phyloP scores from a whole-genome alignment of 208 protist genomes.

The Leishmania martiniquensis region DNA sequence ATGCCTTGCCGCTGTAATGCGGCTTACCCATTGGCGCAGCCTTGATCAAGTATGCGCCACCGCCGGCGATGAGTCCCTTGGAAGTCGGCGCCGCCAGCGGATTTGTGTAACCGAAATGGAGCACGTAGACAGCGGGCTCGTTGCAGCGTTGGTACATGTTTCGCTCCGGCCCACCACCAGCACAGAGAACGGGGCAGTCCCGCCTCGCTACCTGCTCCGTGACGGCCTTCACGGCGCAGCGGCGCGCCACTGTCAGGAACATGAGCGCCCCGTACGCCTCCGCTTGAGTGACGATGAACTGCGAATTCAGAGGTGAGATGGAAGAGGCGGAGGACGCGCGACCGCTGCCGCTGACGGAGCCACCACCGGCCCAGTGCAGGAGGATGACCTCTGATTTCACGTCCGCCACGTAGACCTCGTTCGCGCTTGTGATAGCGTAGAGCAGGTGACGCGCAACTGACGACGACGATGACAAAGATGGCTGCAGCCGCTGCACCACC shows the following conservation, averaged over 20 bases:
- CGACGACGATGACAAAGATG: constrained; percentile 1
- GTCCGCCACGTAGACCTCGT: constrained; percentile 35
- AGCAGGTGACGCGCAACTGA: constrained; percentile 26
- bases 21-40: constrained; percentile 7
- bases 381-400: constrained; percentile 28
- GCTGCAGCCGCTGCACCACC: constrained; percentile 25
- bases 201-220: not conserved
- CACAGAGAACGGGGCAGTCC: not conserved
- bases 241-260: constrained; percentile 32
- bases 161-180: constrained; percentile 18
- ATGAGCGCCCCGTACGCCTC: constrained; percentile 40
- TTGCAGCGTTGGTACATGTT: constrained; percentile 20
- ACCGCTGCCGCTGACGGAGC: constrained; percentile 8
- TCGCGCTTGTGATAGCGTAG: constrained; percentile 33
- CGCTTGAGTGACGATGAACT: constrained; percentile 31
- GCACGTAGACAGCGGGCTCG: constrained; percentile 34
- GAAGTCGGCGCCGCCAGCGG: constrained; percentile 24
- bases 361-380: constrained; percentile 21
- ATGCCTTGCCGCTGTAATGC: not conserved
- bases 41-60: constrained; percentile 36
- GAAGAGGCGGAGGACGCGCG: constrained; percentile 3
- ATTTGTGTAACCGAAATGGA: constrained; percentile 35
- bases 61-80: constrained; percentile 14
- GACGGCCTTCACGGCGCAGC: constrained; percentile 5
- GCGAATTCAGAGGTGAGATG: constrained; percentile 18